Conservation (phyloP, 1,139 yeast species). For the Ogataea hybrid region DNA sequence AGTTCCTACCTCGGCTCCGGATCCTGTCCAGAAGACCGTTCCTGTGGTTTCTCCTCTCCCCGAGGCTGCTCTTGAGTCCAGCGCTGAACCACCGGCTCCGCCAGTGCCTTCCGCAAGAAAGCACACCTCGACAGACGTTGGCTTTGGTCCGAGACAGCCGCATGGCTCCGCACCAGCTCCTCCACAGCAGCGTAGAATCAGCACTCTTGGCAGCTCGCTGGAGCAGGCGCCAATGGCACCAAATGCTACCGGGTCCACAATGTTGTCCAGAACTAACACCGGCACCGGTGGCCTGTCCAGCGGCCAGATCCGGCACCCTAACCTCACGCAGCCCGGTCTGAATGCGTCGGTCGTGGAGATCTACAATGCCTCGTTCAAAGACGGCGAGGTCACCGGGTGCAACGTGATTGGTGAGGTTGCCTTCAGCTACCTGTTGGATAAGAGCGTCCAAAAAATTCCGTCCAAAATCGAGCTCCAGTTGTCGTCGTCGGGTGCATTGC, state of each 20-base stretch:
- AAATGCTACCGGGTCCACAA: conserved; percentile 20
- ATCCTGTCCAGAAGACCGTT: conserved; percentile 1
- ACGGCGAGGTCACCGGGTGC: conserved; percentile 56
- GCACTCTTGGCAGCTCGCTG: conserved; percentile 5
- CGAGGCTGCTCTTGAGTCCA: not conserved
- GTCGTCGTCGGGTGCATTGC: conserved; percentile 32
- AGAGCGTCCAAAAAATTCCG: conserved; percentile 29
- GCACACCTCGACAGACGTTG: conserved; percentile 24
- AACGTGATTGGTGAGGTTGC: conserved; percentile 81
- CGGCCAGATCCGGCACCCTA: conserved; percentile 49
- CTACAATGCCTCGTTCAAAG: conserved; percentile 69
- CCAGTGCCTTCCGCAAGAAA: conserved; percentile 79
- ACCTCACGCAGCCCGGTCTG: conserved; percentile 56
- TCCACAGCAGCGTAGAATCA: conserved; percentile 30
- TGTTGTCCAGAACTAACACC: conserved; percentile 28
- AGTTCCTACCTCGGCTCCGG: conserved; percentile 18
- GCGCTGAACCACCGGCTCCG: conserved; percentile 35
- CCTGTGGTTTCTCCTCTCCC: not conserved
- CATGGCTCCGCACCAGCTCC: conserved; percentile 32
- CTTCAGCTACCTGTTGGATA: conserved; percentile 50
- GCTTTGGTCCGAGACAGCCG: conserved; percentile 18
- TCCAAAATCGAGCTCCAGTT: conserved; percentile 27
- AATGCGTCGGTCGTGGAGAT: conserved; percentile 80
- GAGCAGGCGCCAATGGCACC: conserved; percentile 9
- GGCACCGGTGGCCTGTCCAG: conserved; percentile 31